Evolutionary conservation across 352 stramenopile species (phyloP).

Genomic region (Pythium insidiosum): DNA sequence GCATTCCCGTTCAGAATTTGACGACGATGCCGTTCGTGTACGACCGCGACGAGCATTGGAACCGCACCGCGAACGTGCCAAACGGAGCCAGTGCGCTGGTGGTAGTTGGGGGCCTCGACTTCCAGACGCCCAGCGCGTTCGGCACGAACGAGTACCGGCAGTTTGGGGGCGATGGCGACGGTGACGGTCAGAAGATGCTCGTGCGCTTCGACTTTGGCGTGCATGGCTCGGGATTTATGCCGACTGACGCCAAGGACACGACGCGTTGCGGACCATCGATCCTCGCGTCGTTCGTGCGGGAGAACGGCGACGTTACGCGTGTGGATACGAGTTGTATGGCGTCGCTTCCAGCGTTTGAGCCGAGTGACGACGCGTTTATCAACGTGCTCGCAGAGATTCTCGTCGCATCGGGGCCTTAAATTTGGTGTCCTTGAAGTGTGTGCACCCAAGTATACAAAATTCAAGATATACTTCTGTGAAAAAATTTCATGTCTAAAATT

Average conservation of each 20-base stretch:
- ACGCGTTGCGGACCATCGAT: conserved; percentile 24
- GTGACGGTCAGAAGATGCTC: conserved; percentile 35
- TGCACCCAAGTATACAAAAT: neutral
- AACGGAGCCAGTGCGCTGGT: conserved; percentile 26
- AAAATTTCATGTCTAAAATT: conserved; percentile 1
- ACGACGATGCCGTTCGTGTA: conserved; percentile 20
- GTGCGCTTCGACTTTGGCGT: conserved; percentile 33
- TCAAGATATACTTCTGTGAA: neutral
- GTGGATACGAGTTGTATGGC: conserved; percentile 31
- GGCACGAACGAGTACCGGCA: conserved; percentile 18
- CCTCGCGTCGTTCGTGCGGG: conserved; percentile 23
- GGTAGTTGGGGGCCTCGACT: conserved; percentile 32
- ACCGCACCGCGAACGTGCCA: conserved; percentile 21
- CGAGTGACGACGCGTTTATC: conserved; percentile 1
- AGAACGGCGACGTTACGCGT: conserved; percentile 13
- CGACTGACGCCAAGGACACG: conserved; percentile 18
- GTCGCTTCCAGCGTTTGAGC: conserved; percentile 16
- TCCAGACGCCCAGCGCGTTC: conserved; percentile 32
- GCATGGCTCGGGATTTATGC: conserved; percentile 22
- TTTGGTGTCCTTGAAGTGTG: too few species aligned
- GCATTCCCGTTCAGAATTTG: neutral
- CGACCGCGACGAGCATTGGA: conserved; percentile 21
- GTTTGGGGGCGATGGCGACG: conserved; percentile 10
- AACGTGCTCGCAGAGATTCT: neutral
- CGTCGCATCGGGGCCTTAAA: too few species aligned